Conservation (phyloP, 192 early-diverging fungal genomes). For the Haplosporangium gracile region DNA sequence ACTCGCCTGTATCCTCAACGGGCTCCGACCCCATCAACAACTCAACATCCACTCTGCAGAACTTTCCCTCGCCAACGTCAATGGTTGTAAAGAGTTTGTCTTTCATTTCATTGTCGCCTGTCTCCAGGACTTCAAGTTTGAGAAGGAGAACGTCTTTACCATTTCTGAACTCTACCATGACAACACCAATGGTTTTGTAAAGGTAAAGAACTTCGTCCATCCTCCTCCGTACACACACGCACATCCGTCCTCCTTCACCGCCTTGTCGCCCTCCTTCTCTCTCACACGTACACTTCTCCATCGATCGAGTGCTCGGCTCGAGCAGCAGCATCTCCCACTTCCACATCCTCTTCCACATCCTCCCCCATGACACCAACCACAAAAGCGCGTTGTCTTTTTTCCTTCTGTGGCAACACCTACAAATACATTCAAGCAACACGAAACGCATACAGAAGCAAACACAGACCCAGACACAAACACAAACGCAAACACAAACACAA, state of each 20-base stretch:
- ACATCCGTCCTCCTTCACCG: background rate
- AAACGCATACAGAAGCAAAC: background rate
- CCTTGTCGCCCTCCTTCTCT: background rate
- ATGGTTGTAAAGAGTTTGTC: conserved; percentile 85
- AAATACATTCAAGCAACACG: background rate
- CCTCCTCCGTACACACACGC: background rate
- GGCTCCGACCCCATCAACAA: conserved; percentile 70
- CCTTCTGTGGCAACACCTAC: background rate
- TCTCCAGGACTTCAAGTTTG: conserved; percentile 77
- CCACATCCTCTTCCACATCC: background rate
- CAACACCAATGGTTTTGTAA: conserved; percentile 97
- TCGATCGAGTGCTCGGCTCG: conserved; percentile 1
- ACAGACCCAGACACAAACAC: too few species aligned
- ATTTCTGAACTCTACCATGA: conserved; percentile 92
- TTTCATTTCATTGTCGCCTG: conserved; percentile 91
- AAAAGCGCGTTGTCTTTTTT: background rate
- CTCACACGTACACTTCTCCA: background rate
- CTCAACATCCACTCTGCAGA: conserved; percentile 62
- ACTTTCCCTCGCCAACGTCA: conserved; percentile 62
- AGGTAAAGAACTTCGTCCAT: conserved; percentile 66
- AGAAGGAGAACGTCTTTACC: conserved; percentile 84
- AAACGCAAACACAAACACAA: background rate
- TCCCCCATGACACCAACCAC: background rate
- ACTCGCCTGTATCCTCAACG: conserved; percentile 80
- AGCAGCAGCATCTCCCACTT: background rate